phyloP scores from a whole-genome alignment of 2,329 filamentous ascomycete species.

The Calonectria hawksworthii region DNA sequence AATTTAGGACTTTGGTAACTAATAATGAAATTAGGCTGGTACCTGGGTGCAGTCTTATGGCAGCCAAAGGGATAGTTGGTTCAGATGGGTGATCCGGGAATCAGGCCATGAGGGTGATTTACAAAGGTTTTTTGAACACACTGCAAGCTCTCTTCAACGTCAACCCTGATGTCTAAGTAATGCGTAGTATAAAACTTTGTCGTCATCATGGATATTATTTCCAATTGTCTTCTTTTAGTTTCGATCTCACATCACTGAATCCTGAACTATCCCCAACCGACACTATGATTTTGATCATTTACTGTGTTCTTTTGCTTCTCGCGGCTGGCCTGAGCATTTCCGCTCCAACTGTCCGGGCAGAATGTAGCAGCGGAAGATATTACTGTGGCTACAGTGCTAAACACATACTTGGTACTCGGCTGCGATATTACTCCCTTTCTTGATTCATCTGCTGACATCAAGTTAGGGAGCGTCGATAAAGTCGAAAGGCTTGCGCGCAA shows the following conservation, averaged over 20 bases:
- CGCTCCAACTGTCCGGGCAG: neutral
- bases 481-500: neutral
- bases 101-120: too few species aligned
- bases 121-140: too few species aligned
- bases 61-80: too few species aligned
- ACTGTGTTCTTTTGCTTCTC: neutral
- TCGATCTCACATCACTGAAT: neutral
- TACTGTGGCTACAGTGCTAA: neutral
- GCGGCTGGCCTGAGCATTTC: neutral
- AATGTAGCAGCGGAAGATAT: neutral
- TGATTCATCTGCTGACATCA: neutral
- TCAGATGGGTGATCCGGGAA: too few species aligned
- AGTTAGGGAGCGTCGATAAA: neutral
- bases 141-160: too few species aligned
- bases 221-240: neutral
- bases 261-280: neutral
- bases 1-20: too few species aligned
- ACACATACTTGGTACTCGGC: neutral
- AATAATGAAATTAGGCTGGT: too few species aligned
- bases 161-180: neutral
- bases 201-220: neutral
- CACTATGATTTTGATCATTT: neutral
- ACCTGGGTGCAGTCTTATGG: too few species aligned
- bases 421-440: too few species aligned
- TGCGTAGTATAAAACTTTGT: neutral